These are phyloP conservation scores for Cinnamomum chago DNA, from an alignment of 164 flowering plant genomes.

Conservation along the genomic window DNA sequence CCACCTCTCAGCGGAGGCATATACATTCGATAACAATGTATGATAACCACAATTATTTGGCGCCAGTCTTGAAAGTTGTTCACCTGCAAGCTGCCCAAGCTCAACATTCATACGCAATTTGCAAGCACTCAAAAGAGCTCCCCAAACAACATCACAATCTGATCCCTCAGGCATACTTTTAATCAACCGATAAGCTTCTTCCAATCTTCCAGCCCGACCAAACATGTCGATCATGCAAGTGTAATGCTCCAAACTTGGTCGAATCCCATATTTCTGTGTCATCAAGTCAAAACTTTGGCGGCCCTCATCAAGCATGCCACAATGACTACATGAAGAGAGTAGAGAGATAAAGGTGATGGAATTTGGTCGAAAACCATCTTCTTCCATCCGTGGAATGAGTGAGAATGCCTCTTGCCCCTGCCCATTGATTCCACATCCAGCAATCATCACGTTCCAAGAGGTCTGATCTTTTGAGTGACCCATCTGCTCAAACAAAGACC, in stretches of 20 bases:
- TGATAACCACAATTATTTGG: conserved; percentile 32
- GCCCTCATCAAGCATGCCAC: conserved; percentile 30
- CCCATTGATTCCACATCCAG: conserved; percentile 37
- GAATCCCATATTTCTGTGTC: conserved; percentile 23
- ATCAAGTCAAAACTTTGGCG: conserved; percentile 26
- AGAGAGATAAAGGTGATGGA: conserved; percentile 33
- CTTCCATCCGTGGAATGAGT: conserved; percentile 22
- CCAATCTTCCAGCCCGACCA: conserved; percentile 37
- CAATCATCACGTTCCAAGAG: conserved; percentile 43
- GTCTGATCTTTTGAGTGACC: conserved; percentile 25
- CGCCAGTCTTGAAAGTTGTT: conserved; percentile 21
- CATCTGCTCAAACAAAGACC: conserved; percentile 27
- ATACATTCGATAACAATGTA: conserved; percentile 27
- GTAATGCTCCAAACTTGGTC: conserved; percentile 32
- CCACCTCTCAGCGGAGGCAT: conserved; percentile 26
- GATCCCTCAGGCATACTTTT: conserved; percentile 12
- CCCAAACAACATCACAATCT: conserved; percentile 28
- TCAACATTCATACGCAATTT: conserved; percentile 22
- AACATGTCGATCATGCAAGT: conserved; percentile 39
- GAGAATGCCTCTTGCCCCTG: conserved; percentile 27
- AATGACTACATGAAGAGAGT: conserved; percentile 40
- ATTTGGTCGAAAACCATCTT: conserved; percentile 24
- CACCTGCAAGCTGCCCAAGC: conserved; percentile 30
- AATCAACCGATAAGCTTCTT: conserved; percentile 31
- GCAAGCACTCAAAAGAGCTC: conserved; percentile 27